Evolutionary conservation across 2,329 filamentous ascomycete species (phyloP), one percentile per base, ranked within the genome.

Genomic region (Cadophora sp.): DNA sequence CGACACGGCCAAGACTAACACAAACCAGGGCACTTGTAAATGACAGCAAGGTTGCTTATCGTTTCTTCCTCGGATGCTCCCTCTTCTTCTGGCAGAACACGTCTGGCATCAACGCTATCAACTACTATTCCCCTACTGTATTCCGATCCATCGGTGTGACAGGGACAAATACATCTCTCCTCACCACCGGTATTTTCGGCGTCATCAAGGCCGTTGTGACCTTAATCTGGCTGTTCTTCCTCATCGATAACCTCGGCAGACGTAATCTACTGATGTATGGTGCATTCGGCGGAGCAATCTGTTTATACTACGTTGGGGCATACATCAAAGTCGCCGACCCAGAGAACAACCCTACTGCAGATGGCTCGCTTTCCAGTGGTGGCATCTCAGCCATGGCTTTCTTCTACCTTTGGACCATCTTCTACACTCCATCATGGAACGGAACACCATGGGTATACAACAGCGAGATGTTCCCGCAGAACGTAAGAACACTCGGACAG

Each of bases 71-170:
- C 40, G 40, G 40, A 43, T 43, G 40, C 40, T 86, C 92, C 75
- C 84, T 95, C 22, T 94, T 94, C 82, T 81, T 94, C 64, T 69
- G 68, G 68, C 64, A 69, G 50, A 69, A 69, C 27, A 65, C 64
- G 2, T 69, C 82, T 3, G 91, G 91, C 2, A 93, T 93, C 81
- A 93, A 93, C 73, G 91, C 91, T n/a, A 89, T 92, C 81, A 93
- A 93, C 81, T 93, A 93, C 80, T 92, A 91, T 79, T 85, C 82
- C 0, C 90, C 91, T 0, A 90, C 86, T 0, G 86, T 93, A 8
- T 92, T 93, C 83, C 84, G 83, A 68, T 85, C 83, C 6, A 86
- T 90, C 56, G 87, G 88, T 24, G 80, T 90, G 12, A 43, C 40
- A 3, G 40, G 12, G 2, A 43, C 40, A 12, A 43, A 43, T 6